phyloP scores from a whole-genome alignment of 208 protist genomes.

The Crithidia thermophila region DNA sequence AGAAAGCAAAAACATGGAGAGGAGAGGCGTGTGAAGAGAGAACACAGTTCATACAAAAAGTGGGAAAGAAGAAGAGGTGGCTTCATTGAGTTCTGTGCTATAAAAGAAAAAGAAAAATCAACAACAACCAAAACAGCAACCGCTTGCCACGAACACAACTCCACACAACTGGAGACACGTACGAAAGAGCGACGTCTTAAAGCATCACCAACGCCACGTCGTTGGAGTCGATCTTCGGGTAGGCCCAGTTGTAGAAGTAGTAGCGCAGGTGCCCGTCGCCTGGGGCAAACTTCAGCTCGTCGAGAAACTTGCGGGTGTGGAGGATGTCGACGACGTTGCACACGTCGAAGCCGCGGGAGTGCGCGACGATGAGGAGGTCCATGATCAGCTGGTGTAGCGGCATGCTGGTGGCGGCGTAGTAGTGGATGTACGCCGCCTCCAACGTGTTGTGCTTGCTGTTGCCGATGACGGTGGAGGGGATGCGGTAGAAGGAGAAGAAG shows the following conservation, averaged over 20 bases:
- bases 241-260: slow-evolving; percentile 99
- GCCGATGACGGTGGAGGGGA: slow-evolving; percentile 97
- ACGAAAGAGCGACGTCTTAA: slow-evolving; percentile 60
- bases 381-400: slow-evolving; percentile 88
- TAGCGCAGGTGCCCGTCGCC: slow-evolving; percentile 99
- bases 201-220: slow-evolving; percentile 94
- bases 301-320: slow-evolving; percentile 89
- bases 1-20: too few relatives aligned
- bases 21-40: too few relatives aligned
- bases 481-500: slow-evolving; percentile 97
- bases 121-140: too few relatives aligned
- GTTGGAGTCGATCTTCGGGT: slow-evolving; percentile 76
- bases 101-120: too few relatives aligned
- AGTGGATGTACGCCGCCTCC: slow-evolving; percentile 97
- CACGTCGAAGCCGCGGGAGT: slow-evolving; percentile 96
- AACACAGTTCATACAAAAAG: too few relatives aligned
- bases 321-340: slow-evolving; percentile 99
- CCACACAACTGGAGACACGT: too few relatives aligned
- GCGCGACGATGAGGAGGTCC: slow-evolving; percentile 92
- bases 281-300: slow-evolving; percentile 96
- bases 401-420: slow-evolving; percentile 94
- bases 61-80: too few relatives aligned
- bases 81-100: too few relatives aligned
- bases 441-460: slow-evolving; percentile 94
- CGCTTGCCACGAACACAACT: too few relatives aligned